Evolutionary conservation across 2,329 filamentous ascomycete genomes (phyloP), one percentile per base, ranked within the genome.

Genomic region (Corinectria fuckeliana): DNA sequence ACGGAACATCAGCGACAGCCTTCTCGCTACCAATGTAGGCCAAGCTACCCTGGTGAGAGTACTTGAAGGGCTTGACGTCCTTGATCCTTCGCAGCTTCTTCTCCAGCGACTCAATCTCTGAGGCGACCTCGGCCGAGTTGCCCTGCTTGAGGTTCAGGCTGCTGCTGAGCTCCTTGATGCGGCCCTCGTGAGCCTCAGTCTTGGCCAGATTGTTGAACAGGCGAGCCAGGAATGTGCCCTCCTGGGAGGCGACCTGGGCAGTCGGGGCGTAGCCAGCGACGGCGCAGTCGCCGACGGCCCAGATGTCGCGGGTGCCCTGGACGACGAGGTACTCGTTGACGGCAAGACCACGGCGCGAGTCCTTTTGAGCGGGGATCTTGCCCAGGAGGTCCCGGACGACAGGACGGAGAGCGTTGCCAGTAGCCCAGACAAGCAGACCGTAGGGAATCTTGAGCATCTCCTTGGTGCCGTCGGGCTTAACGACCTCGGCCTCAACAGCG

Each of bases 191-290:
- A 50, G 84, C 81, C 72, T 96, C 90, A 2, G 92, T 96, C 86
- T 93, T 96, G 76, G 93, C 95, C 92, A 98, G 97, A 78, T 95
- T 96, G 85, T 99, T 99, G 85, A 99, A 97, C 61, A 99, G 88
- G 64, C 92, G 89, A 38, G 93, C 95, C 34, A 99, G 86, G 87
- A 98, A 99, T 73, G 87, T 89, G 74, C 95, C 95, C 80, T 99
- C 95, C 81, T 99, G 95, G 9, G 91, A 87, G 57, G 95, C 95
- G 45, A 99, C 95, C 83, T 99, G 95, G 26, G 95, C 95, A 8
- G 95, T 99, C 32, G 95, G 95, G 26, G 95, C 95, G 76, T 99
- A 99, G 77, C 96, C 96, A 69, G 95, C 95, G 49, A 98, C 91
- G 55, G 94, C 94, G 77, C 95, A 99, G 83, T 99, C 95, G 72